Evolutionary conservation across 2,329 filamentous ascomycete genomes (phyloP).

Genomic region (Talaromyces sp.): DNA sequence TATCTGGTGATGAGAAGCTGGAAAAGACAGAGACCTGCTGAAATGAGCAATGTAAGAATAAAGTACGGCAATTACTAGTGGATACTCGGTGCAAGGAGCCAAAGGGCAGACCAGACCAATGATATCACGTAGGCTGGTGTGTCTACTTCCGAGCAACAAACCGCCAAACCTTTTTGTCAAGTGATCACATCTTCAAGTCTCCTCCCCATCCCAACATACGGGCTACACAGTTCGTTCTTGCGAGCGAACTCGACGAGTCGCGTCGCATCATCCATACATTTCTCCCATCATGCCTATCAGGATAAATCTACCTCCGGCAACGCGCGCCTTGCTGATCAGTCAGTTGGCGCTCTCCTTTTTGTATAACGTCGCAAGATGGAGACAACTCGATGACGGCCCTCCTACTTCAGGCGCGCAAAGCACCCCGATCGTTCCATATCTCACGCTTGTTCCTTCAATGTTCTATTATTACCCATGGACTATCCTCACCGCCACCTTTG

Average conservation of each 20-base stretch:
- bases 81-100: neutral
- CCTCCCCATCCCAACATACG: slow-evolving; percentile 6
- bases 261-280: slow-evolving; percentile 2
- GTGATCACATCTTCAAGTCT: neutral
- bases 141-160: neutral
- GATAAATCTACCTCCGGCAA: slow-evolving; percentile 90
- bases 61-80: slow-evolving; percentile 1
- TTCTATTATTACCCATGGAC: slow-evolving; percentile 93
- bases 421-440: slow-evolving; percentile 72
- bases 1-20: neutral
- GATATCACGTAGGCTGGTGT: neutral
- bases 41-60: neutral
- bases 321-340: slow-evolving; percentile 72
- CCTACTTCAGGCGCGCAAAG: slow-evolving; percentile 29
- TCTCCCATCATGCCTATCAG: slow-evolving; percentile 67
- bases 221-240: slow-evolving; percentile 3
- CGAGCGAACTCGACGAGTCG: slow-evolving; percentile 13
- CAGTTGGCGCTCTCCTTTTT: slow-evolving; percentile 76
- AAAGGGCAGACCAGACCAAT: neutral
- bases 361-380: slow-evolving; percentile 60
- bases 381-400: slow-evolving; percentile 65
- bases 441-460: slow-evolving; percentile 78
- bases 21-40: no score
- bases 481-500: slow-evolving; percentile 76
- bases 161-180: neutral